These are phyloP conservation scores for Penicillium sp. DNA, from an alignment of 2,329 filamentous ascomycete species.

Conservation along the genomic window DNA sequence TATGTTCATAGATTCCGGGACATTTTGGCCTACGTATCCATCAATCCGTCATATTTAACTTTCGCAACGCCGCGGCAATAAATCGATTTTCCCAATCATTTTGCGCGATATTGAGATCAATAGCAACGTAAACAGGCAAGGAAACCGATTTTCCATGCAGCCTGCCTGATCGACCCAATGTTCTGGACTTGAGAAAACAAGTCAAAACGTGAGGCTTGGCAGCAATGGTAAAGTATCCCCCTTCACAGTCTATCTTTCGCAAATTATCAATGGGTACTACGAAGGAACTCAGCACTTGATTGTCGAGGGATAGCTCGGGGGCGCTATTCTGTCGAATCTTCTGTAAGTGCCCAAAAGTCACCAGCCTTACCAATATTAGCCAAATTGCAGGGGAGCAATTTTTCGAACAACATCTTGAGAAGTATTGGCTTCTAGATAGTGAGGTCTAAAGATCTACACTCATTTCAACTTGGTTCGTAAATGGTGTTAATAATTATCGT, in stretches of 20 bases:
- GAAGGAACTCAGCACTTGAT: conserved; percentile 22
- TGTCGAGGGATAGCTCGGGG: conserved; percentile 18
- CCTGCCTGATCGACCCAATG: conserved; percentile 20
- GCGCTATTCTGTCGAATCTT: conserved; percentile 15
- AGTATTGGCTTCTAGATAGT: background rate
- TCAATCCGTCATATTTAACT: background rate
- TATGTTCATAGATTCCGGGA: background rate
- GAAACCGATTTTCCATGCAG: conserved; percentile 21
- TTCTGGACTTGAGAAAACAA: conserved; percentile 14
- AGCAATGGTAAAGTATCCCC: background rate
- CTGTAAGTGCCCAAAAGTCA: background rate
- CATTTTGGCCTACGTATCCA: background rate
- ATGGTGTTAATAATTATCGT: background rate
- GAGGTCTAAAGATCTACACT: background rate
- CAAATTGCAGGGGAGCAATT: conserved; percentile 22
- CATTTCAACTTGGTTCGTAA: background rate
- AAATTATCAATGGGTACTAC: conserved; percentile 14
- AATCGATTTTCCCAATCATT: background rate
- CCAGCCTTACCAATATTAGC: background rate
- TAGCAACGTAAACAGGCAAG: background rate
- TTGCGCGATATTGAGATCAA: background rate
- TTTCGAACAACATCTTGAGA: conserved; percentile 18
- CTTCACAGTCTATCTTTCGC: background rate
- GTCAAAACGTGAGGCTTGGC: conserved; percentile 15
- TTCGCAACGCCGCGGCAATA: background rate